phyloP scores from a whole-genome alignment of 441 rosid species.

The Croton setiger region DNA sequence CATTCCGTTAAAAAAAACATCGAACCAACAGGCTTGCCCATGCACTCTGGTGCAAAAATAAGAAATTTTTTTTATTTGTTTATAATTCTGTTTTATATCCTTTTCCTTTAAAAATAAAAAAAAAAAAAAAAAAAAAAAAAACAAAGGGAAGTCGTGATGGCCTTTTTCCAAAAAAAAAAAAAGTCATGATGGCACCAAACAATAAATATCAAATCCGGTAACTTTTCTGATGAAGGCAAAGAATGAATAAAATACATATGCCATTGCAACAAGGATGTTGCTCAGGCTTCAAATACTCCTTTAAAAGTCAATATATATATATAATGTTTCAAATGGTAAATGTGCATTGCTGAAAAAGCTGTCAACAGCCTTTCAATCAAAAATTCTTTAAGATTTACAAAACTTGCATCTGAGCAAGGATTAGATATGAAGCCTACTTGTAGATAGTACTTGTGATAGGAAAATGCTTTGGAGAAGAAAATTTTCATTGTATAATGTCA shows the following conservation, averaged over 20 bases:
- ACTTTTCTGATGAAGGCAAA: background rate
- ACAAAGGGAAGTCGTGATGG: too few species aligned
- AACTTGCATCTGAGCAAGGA: background rate
- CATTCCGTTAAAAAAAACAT: too few species aligned
- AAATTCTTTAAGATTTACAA: background rate
- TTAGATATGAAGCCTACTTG: background rate
- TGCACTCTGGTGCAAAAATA: too few species aligned
- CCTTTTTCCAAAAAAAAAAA: too few species aligned
- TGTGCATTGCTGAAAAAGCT: background rate
- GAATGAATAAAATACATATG: background rate
- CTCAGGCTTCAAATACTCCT: background rate
- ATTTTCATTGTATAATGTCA: background rate
- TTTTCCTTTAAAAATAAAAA: too few species aligned
- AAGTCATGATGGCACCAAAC: background rate
- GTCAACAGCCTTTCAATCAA: background rate
- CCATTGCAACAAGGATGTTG: background rate
- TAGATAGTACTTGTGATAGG: background rate
- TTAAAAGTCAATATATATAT: background rate
- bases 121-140: too few species aligned
- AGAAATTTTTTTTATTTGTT: too few species aligned
- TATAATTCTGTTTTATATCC: too few species aligned
- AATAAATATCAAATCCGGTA: slow-evolving; percentile 9
- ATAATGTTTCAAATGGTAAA: background rate
- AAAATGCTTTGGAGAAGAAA: background rate
- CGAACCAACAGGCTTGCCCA: too few species aligned